phyloP scores from a whole-genome alignment of 1,284 basidiomycete genomes.

The Somion occarium region DNA sequence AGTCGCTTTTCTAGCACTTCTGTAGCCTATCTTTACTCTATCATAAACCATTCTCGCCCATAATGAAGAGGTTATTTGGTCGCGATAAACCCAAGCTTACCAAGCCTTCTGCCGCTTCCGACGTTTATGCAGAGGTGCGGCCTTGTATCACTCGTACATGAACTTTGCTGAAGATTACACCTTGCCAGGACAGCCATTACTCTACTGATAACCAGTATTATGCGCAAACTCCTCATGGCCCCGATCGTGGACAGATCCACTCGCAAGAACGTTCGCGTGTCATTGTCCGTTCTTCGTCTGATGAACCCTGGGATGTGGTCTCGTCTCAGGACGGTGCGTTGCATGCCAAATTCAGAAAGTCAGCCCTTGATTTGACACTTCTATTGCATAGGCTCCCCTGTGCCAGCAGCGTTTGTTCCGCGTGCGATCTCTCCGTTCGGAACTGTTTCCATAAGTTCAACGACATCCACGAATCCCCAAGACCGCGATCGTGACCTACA shows the following conservation, averaged over 20 bases:
- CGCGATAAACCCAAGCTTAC: slow-evolving; percentile 41
- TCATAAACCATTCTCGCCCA: background rate
- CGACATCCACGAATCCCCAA: slow-evolving; percentile 18
- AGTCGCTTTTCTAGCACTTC: background rate
- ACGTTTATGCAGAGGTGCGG: slow-evolving; percentile 28
- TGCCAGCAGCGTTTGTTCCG: slow-evolving; percentile 28
- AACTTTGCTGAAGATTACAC: slow-evolving; percentile 9
- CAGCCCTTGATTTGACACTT: too few relatives aligned
- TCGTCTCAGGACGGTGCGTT: slow-evolving; percentile 20
- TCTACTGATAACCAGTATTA: slow-evolving; percentile 10
- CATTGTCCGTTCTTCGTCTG: slow-evolving; percentile 23
- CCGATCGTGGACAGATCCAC: slow-evolving; percentile 20
- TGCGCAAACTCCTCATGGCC: slow-evolving; percentile 19
- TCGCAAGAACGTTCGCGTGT: background rate
- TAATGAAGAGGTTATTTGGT: slow-evolving; percentile 48
- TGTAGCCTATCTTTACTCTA: background rate
- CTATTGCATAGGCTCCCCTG: slow-evolving; percentile 25
- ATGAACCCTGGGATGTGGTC: slow-evolving; percentile 50
- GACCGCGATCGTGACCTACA: slow-evolving; percentile 23
- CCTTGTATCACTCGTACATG: background rate
- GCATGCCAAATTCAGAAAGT: slow-evolving; percentile 19
- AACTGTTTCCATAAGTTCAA: slow-evolving; percentile 24
- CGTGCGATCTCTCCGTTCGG: slow-evolving; percentile 38
- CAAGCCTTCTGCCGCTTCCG: slow-evolving; percentile 24
- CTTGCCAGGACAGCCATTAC: slow-evolving; percentile 9